Conservation (phyloP, 2,329 filamentous ascomycete species). For the Juglanconis oblonga region DNA sequence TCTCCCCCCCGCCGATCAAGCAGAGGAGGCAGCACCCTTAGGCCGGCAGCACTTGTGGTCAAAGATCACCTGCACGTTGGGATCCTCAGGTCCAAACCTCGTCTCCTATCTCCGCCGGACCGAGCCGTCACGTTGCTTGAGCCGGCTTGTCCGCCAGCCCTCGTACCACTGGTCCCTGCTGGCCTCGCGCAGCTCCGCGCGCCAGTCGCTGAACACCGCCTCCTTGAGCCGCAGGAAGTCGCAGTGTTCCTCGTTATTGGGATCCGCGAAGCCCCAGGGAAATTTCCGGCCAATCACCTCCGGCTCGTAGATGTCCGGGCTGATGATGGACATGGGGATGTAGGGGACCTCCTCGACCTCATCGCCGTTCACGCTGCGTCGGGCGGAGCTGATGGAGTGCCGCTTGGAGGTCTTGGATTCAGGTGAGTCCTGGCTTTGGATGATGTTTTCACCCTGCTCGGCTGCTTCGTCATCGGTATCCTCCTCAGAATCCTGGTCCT, state of each 20-base stretch:
- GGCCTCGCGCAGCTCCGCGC: constrained; percentile 82
- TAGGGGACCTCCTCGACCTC: constrained; percentile 59
- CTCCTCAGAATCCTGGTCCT: constrained; percentile 28
- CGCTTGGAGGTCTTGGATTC: constrained; percentile 41
- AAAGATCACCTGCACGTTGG: background rate
- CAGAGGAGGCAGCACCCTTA: constrained; percentile 5
- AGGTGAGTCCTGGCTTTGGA: constrained; percentile 29
- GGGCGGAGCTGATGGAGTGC: constrained; percentile 43
- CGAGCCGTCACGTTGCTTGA: constrained; percentile 51
- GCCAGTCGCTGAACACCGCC: constrained; percentile 90
- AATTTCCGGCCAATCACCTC: constrained; percentile 80
- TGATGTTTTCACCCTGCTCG: constrained; percentile 34
- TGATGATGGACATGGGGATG: constrained; percentile 88
- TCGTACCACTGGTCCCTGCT: constrained; percentile 95
- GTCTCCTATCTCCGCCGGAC: constrained; percentile 34
- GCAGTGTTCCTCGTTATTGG: constrained; percentile 86
- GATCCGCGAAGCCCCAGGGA: constrained; percentile 95
- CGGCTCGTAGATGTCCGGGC: constrained; percentile 86
- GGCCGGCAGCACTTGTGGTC: constrained; percentile 1
- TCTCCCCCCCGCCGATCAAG: background rate
- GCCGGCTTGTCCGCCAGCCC: constrained; percentile 77
- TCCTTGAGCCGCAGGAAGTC: constrained; percentile 91
- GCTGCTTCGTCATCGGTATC: constrained; percentile 25
- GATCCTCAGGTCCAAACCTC: constrained; percentile 12
- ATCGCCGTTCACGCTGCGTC: constrained; percentile 43